Evolutionary conservation across 2,329 filamentous ascomycete genomes (phyloP), one percentile per base, ranked within the genome.

Genomic region (Hypocreales sp.): DNA sequence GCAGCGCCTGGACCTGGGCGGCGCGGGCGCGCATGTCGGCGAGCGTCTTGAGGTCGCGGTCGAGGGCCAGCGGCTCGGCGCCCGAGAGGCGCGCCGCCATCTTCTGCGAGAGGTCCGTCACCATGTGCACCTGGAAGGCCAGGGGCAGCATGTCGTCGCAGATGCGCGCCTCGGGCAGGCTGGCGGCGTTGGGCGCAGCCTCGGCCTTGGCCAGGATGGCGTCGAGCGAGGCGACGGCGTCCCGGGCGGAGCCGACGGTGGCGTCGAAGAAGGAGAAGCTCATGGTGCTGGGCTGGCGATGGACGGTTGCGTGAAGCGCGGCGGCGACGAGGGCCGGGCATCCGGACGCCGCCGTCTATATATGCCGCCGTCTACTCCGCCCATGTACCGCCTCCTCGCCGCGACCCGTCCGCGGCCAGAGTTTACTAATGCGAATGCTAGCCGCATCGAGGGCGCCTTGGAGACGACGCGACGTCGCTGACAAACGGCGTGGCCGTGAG

Each of bases 71-170:
- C 8, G 47, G 45, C 22, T 50, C 44, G 4, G 20, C 25, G 37
- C 51, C 57, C 8, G 37, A 35, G 22, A 48, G 35, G 33, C 50
- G 51, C 12, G 48, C 45, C 20, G 47, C 36, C 12, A 53, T 31
- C 42, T 52, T 50, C 31, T 41, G 32, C 16, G 41, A 32, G 7
- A 34, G 25, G 36, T 51, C 45, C 33, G 46, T 39, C 21, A 40
- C 36, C 31, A 50, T 38, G 35, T 35, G 32, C 30, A 60, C 41
- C 40, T 64, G 60, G 44, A 55, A 52, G 37, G 31, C 42, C 20
- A 62, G 40, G 27, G 55, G 50, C 7, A 51, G 46, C 60, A 63
- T 63, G 46, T 61, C 56, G 3, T 46, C 40, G 34, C 39, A 28
- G 19, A 62, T 40, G 21, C 45, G 46, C 18, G 49, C 45, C 4